Conservation (phyloP, 352 stramenopile species). For the Phytophthora crassamura region DNA sequence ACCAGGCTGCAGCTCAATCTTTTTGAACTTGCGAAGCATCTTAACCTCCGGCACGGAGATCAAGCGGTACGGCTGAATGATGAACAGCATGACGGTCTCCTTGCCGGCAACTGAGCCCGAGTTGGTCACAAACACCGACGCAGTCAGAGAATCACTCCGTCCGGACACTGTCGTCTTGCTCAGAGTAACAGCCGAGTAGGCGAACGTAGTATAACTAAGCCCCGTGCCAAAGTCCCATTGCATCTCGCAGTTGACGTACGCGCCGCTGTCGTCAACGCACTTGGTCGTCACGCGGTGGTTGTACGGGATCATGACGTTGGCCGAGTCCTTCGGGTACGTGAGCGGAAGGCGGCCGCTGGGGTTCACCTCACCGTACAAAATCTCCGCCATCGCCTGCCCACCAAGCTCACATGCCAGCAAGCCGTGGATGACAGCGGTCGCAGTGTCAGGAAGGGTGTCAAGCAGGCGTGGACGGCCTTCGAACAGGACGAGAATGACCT, state of each 20-base stretch:
- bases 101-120: constrained; percentile 61
- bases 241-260: constrained; percentile 53
- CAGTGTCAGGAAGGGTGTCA: constrained; percentile 43
- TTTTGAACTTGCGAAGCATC: constrained; percentile 81
- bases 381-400: constrained; percentile 83
- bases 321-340: constrained; percentile 78
- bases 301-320: constrained; percentile 78
- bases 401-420: constrained; percentile 79
- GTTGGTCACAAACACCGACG: constrained; percentile 78
- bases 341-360: constrained; percentile 84
- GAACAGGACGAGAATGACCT: constrained; percentile 86
- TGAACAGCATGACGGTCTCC: constrained; percentile 82
- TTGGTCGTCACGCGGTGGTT: constrained; percentile 69
- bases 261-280: constrained; percentile 37
- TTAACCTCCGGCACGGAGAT: constrained; percentile 82
- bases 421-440: constrained; percentile 75
- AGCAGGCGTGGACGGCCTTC: constrained; percentile 82
- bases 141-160: constrained; percentile 39
- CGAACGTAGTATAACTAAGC: constrained; percentile 76
- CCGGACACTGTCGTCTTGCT: constrained; percentile 42
- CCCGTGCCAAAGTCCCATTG: constrained; percentile 75
- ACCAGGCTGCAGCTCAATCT: constrained; percentile 64
- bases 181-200: constrained; percentile 55
- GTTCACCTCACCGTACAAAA: constrained; percentile 82
- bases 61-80: constrained; percentile 66